phyloP scores from a whole-genome alignment of 2,329 filamentous ascomycete species.

The Lachnellula willkommii region DNA sequence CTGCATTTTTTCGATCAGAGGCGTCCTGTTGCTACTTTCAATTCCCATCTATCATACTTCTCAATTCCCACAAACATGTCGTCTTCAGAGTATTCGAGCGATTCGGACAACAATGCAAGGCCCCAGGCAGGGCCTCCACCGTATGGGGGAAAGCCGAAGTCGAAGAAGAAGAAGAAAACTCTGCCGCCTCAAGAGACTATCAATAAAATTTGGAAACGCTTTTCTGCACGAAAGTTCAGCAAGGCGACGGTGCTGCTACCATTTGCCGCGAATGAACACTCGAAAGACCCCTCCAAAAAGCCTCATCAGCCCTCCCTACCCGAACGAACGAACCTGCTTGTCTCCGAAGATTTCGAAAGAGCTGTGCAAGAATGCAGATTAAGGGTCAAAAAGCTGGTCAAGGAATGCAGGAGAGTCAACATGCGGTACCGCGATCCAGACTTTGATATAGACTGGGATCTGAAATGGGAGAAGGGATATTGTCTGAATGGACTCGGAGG shows the following conservation, averaged over 20 bases:
- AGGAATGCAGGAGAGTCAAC: conserved; percentile 68
- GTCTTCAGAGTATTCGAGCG: conserved; percentile 16
- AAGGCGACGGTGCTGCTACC: conserved; percentile 62
- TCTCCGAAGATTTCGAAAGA: conserved; percentile 61
- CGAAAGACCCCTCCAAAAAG: conserved; percentile 9
- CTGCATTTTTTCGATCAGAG: background rate
- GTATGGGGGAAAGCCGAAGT: conserved; percentile 32
- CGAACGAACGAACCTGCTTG: conserved; percentile 54
- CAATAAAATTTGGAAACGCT: conserved; percentile 61
- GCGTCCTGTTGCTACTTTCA: background rate
- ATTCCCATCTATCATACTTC: background rate
- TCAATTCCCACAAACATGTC: conserved; percentile 12
- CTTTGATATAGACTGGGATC: conserved; percentile 63
- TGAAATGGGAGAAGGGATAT: conserved; percentile 36
- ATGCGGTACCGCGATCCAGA: conserved; percentile 78
- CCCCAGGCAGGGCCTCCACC: conserved; percentile 6
- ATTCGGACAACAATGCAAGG: conserved; percentile 16
- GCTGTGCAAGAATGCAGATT: conserved; percentile 63
- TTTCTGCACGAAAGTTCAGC: conserved; percentile 55
- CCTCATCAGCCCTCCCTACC: conserved; percentile 34
- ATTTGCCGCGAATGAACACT: conserved; percentile 40
- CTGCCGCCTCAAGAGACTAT: conserved; percentile 60
- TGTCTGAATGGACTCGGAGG: conserved; percentile 28
- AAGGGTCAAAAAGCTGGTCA: conserved; percentile 56
- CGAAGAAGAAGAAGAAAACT: conserved; percentile 54